Evolutionary conservation across 2,329 filamentous ascomycete genomes (phyloP).

Genomic region (Xylariaceae sp.): DNA sequence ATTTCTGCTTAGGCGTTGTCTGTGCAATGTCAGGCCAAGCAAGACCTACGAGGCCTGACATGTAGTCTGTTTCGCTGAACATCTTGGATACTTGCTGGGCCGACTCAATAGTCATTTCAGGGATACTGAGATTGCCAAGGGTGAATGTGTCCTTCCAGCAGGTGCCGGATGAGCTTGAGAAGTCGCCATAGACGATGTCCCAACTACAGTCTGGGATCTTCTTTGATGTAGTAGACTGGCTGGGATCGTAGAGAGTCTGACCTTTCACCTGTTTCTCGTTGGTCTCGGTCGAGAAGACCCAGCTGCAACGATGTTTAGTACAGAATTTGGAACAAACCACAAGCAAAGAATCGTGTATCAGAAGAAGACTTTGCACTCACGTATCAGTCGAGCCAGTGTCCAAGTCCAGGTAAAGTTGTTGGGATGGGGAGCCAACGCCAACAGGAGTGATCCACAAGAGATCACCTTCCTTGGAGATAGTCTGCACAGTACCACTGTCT

Average conservation of each 20-base stretch:
- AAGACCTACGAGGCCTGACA: conserved; percentile 52
- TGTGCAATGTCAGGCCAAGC: conserved; percentile 44
- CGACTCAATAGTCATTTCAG: conserved; percentile 46
- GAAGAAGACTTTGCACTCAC: conserved; percentile 45
- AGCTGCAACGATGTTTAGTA: conserved; percentile 33
- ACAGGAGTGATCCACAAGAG: conserved; percentile 42
- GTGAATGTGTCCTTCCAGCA: conserved; percentile 49
- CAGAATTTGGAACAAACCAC: no score
- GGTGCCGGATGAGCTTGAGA: conserved; percentile 37
- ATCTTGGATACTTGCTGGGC: conserved; percentile 40
- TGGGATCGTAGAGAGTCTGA: conserved; percentile 40
- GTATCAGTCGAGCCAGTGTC: conserved; percentile 54
- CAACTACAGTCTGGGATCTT: conserved; percentile 43
- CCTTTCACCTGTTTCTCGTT: conserved; percentile 42
- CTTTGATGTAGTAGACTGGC: conserved; percentile 41
- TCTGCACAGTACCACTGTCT: conserved; percentile 3
- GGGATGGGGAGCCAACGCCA: conserved; percentile 45
- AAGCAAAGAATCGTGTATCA: conserved; percentile 6
- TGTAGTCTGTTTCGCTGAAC: conserved; percentile 38
- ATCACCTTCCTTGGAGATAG: conserved; percentile 34
- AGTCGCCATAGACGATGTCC: conserved; percentile 47
- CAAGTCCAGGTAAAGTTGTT: conserved; percentile 45
- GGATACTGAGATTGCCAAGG: conserved; percentile 42
- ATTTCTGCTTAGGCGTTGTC: conserved; percentile 39
- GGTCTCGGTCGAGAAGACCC: conserved; percentile 51